Conservation (phyloP, 192 early-diverging fungal species). For the Coemansia sp. region DNA sequence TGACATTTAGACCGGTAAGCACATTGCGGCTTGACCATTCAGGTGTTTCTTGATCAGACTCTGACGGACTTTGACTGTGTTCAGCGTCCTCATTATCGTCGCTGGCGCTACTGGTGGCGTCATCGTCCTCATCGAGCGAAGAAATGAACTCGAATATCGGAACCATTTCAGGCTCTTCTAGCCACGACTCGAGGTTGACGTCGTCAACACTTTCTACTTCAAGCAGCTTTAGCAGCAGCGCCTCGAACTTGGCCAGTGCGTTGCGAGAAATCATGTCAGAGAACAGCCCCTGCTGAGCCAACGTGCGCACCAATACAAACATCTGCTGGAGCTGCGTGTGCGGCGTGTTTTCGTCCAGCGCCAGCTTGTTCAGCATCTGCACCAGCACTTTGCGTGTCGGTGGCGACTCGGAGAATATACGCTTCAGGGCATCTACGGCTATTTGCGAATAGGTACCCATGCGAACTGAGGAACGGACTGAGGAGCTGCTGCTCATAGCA, state of each 20-base stretch:
- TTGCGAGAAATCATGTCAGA: conserved; percentile 60
- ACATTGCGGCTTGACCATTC: not conserved
- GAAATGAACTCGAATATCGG: conserved; percentile 51
- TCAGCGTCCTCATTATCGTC: conserved; percentile 6
- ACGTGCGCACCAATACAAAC: conserved; percentile 43
- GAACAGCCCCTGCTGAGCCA: conserved; percentile 53
- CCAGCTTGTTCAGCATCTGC: conserved; percentile 62
- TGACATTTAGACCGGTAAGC: conserved; percentile 2
- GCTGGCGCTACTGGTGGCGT: conserved; percentile 8
- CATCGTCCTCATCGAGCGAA: conserved; percentile 27
- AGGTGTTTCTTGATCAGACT: conserved; percentile 23
- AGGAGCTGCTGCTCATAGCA: conserved; percentile 22
- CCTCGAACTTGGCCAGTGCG: conserved; percentile 59
- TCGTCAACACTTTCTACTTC: conserved; percentile 46
- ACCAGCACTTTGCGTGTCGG: conserved; percentile 64
- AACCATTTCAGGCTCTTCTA: conserved; percentile 54
- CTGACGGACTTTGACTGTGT: not conserved
- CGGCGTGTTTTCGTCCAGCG: conserved; percentile 42
- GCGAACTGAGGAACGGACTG: conserved; percentile 13
- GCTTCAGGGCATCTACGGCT: conserved; percentile 66
- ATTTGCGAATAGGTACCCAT: conserved; percentile 49
- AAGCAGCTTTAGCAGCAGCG: conserved; percentile 58
- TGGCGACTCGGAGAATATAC: conserved; percentile 44
- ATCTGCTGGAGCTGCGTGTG: conserved; percentile 43
- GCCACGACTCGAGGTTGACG: conserved; percentile 44